Evolutionary conservation across 176 grass and related monocot species (phyloP), one percentile per base, ranked within the genome.

Genomic region (Oryza meridionalis): DNA sequence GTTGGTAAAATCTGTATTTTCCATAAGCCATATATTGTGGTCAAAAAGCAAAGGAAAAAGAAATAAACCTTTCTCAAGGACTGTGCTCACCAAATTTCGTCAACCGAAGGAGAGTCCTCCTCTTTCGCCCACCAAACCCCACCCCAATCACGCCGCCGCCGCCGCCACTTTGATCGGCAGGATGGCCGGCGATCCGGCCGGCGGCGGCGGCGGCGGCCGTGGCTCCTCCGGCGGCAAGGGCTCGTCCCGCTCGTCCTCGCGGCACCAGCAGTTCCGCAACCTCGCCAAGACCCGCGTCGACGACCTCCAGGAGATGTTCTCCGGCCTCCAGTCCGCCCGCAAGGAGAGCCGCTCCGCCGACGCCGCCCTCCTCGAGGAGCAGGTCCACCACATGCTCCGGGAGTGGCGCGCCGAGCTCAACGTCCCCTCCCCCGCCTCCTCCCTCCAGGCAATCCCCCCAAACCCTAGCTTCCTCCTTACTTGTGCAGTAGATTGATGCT

Each of bases 311-410:
- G 92, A 90, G 78, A 97, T 94, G 84, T 97, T 97, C 90, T 81
- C 81, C 35, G 92, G 90, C 65, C 90, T 97, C 75, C 95, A 94
- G 70, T 92, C 90, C 67, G 95, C 95, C 51, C 90, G 92, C 79
- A 91, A 84, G 78, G 95, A 97, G 81, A 94, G 92, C 84, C 92
- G 95, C 75, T 70, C 88, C 29, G 95, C 90, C 77, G 95, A 97
- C 75, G 88, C 85, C 25, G 84, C 92, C 33, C 73, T 97, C 72
- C 88, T 97, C 75, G 95, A 97, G 65, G 92, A 90, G 83, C 95
- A 97, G 81, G 86, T 94, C 27, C 90, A 97, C 67, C 95, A 89
- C 75, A 97, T 97, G 95, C 95, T 97, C 61, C 92, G 95, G 10
- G 95, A 97, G 84, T 97, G 90, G 88, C 93, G 84, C 25, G 75